A percentile compares a stretch with the other conserved stretches of the same genome.
Conservation (phyloP, 352 stramenopile species). For the Peronospora belbahrii region DNA sequence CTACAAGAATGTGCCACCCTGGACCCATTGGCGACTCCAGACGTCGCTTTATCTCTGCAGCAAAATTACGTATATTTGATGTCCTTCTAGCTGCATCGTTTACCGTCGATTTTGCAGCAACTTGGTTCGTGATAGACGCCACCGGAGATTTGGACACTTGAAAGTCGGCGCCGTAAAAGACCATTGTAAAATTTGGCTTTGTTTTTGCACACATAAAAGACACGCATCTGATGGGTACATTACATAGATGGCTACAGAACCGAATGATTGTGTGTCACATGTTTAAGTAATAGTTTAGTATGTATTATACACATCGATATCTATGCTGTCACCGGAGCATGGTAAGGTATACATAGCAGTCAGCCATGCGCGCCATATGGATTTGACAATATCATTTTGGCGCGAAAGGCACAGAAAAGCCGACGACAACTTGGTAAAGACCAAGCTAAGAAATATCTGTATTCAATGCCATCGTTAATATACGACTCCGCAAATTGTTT, state of each 20-base stretch:
- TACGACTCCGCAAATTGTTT: conserved; percentile 1
- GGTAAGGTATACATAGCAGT: too few relatives aligned
- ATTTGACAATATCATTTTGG: too few relatives aligned
- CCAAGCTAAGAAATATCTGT: neutral
- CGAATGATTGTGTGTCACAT: neutral
- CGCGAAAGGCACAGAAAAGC: conserved; percentile 9
- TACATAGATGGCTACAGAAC: neutral
- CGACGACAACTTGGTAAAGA: too few relatives aligned
- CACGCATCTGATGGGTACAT: neutral
- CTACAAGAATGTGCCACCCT: conserved; percentile 66
- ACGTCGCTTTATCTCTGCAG: conserved; percentile 22
- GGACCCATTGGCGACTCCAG: conserved; percentile 41
- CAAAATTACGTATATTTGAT: conserved; percentile 57
- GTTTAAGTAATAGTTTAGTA: conserved; percentile 5
- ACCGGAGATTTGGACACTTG: conserved; percentile 51
- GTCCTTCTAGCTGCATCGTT: conserved; percentile 48
- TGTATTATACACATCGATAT: too few relatives aligned
- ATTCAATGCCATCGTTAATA: neutral
- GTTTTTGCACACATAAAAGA: neutral
- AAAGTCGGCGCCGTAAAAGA: conserved; percentile 49
- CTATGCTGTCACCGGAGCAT: too few relatives aligned
- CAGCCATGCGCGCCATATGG: too few relatives aligned
- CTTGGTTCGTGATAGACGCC: conserved; percentile 31
- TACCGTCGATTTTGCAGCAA: conserved; percentile 36
- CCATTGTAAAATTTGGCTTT: conserved; percentile 27